Base-by-base conservation (phyloP, 2,329 filamentous ascomycete genomes). In the Trematosphaeria pertusa region DNA sequence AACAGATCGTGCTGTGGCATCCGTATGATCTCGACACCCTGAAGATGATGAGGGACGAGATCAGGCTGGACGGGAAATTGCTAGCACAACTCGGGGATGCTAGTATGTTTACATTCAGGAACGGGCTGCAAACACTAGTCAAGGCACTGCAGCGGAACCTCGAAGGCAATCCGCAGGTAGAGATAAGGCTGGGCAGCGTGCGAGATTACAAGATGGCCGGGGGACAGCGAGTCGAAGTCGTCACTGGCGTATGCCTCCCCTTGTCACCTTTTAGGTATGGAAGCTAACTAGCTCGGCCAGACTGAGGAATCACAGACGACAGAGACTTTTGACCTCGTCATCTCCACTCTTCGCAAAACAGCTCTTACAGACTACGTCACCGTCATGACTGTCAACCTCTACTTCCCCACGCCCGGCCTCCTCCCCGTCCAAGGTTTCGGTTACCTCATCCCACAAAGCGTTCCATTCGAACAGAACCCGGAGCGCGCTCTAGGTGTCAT, bases 381-480 rank as follows among this genome's bases (percentile, higher is more conserved):
- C 22, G 91, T 97, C 58, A 92, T 92, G 86, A 89, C 92, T 2
- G 88, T 99, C 51, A 97, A 96, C 73, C 79, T 99, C 37, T 97
- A 87, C 80, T 99, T 87, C 70, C 76, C 80, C 1, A 78, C 84
- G 33, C 79, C 85, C 5, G 65, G 82, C 46, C 74, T 96, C 26
- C 78, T 89, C 37, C 82, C 83, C 11, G 76, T 85, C 45, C 74
- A 78, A 21, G 94, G 92, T 14, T 95, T 97, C 67, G 94, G 94
- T 55, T 97, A 97, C 71, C 83, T 99, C 4, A 88, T 99, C 48
- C 93, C 94, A 1, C 84, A 85, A 48, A 85, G 85, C 12, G 80
- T 89, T 1, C 81, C 86, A 3, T 78, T 80, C 37, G 83, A 84
- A 28, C 80, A 90, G 56, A 96, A 96, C 67, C 88, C 89, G 1